Conservation (phyloP, 176 grass and related monocot species). For the Lolium multiflorum region DNA sequence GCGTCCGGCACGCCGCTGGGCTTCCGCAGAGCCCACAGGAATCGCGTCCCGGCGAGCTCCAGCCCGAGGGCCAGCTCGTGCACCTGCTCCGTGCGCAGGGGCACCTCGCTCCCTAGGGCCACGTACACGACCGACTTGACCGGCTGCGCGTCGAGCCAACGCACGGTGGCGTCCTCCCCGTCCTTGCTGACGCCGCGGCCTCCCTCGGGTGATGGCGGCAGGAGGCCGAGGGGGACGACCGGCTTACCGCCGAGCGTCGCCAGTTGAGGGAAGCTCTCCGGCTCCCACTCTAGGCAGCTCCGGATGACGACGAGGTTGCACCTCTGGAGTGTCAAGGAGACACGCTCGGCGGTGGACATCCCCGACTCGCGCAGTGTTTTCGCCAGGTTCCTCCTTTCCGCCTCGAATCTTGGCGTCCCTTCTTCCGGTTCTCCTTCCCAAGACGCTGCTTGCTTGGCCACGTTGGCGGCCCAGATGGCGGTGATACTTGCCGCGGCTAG, state of each 20-base stretch:
- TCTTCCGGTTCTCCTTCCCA: neutral
- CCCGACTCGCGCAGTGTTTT: neutral
- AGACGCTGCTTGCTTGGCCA: neutral
- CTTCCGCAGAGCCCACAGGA: slow-evolving; percentile 64
- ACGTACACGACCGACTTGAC: slow-evolving; percentile 54
- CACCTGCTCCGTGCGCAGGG: slow-evolving; percentile 15
- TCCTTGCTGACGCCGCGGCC: neutral
- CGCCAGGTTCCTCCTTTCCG: neutral
- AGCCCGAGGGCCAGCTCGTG: slow-evolving; percentile 59
- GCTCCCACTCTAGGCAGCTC: slow-evolving; percentile 52
- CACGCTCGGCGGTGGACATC: slow-evolving; percentile 14
- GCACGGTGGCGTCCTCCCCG: neutral
- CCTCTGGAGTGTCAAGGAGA: neutral
- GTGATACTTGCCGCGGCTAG: neutral
- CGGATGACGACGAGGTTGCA: slow-evolving; percentile 43
- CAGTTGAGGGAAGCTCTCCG: slow-evolving; percentile 14
- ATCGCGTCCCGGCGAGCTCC: slow-evolving; percentile 42
- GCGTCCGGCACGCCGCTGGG: neutral
- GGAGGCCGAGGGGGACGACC: slow-evolving; percentile 46
- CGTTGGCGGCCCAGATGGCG: neutral
- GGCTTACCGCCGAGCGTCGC: slow-evolving; percentile 27
- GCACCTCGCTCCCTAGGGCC: slow-evolving; percentile 55
- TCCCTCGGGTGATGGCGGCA: slow-evolving; percentile 25
- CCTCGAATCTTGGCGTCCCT: slow-evolving; percentile 35
- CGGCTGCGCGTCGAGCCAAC: slow-evolving; percentile 46